Evolutionary conservation across 1,139 yeast species (phyloP), one percentile per base, ranked within the genome.

Genomic region (Blastobotrys buckinghamii): DNA sequence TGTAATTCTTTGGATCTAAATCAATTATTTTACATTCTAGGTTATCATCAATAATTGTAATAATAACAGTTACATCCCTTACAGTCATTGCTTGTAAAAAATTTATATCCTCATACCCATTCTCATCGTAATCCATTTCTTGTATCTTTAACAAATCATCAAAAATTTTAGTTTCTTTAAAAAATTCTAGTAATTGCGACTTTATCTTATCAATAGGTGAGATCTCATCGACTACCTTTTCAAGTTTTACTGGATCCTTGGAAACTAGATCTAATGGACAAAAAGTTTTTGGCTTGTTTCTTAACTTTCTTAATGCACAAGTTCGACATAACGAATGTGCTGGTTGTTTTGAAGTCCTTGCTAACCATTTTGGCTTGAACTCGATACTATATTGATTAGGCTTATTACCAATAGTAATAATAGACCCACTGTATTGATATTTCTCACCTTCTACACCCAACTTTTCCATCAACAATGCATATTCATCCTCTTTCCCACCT

Each of bases 351-450:
- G 6, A 6, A 4, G 32, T 12, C 17, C 12, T 15, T 2, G 51
- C 32, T 7, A 74, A 61, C 78, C 78, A 74, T 53, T 74, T 74
- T 0, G 78, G 78, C 55, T 74, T 74, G 50, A 73, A 62, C 47
- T 73, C 75, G 3, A 62, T 34, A 17, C 20, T 39, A 35, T 24
- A 30, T 5, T 22, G 24, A 37, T 29, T 22, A 8, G 33, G n/a
- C 6, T 37, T 8, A 9, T 27, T 19, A n/a, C 42, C 42, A n/a
- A 39, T 39, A 2, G 42, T 39, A 17, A 27, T 19, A 3, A 15
- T n/a, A 4, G 26, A 24, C 8, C 26, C 39, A n/a, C 12, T 16
- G 19, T 6, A 3, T 6, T 17, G 16, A 22, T 36, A 2, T 36
- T 22, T 17, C n/a, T 39, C 19, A 27, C 44, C 43, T 16, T 17